A percentile compares a stretch with the other conserved stretches of the same genome.
Evolutionary conservation across 1,139 yeast genomes (phyloP).

Genomic region (Nakaseomyces nivariensis): DNA sequence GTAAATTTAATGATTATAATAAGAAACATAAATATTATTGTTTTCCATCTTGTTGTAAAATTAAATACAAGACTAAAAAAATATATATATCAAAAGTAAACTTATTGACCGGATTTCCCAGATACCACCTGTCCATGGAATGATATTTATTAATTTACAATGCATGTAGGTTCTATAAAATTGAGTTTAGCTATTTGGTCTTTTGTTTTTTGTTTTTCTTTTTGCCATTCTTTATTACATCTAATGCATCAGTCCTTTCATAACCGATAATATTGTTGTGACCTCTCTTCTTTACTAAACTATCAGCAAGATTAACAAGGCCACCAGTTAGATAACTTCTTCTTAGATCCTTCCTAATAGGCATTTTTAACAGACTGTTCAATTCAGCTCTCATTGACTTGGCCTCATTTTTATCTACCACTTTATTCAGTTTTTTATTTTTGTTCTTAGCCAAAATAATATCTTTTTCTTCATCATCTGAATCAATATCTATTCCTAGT

Average conservation of each 20-base stretch:
- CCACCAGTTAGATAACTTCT: slow-evolving; percentile 83
- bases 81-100: no score
- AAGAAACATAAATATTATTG: no score
- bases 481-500: slow-evolving; percentile 59
- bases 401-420: slow-evolving; percentile 42
- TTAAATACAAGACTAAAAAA: no score
- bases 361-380: slow-evolving; percentile 42
- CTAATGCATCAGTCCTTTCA: slow-evolving; percentile 58
- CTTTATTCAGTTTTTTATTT: slow-evolving; percentile 48
- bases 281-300: slow-evolving; percentile 61
- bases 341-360: slow-evolving; percentile 60
- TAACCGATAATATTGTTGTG: slow-evolving; percentile 67
- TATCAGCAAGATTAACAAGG: slow-evolving; percentile 71
- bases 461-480: slow-evolving; percentile 46
- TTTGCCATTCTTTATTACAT: slow-evolving; percentile 39
- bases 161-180: neutral
- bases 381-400: slow-evolving; percentile 47
- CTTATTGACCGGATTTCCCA: no score
- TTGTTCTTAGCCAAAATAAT: slow-evolving; percentile 56
- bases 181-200: neutral
- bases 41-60: no score
- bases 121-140: no score
- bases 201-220: slow-evolving; percentile 26
- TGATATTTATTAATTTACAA: neutral
- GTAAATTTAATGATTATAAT: no score